Conservation (phyloP, 1,284 basidiomycete species). For the Irpex lacteus region DNA sequence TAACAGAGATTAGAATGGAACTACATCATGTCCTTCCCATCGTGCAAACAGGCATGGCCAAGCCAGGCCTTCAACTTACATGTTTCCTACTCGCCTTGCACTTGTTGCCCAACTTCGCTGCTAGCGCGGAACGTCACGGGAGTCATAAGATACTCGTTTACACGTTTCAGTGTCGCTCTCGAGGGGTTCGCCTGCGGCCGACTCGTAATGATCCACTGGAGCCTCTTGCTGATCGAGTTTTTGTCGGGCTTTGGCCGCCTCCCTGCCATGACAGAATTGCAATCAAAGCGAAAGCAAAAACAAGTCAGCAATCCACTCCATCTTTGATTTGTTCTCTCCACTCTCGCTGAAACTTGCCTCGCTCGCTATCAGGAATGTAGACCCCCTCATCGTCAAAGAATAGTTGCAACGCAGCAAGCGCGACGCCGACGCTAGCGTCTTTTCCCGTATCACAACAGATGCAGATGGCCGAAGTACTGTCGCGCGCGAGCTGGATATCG, state of each 20-base stretch:
- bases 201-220: slow-evolving; percentile 81
- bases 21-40: not conserved
- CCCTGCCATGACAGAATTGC: not conserved
- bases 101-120: not conserved
- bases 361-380: slow-evolving; percentile 15
- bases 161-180: slow-evolving; percentile 69
- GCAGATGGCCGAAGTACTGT: slow-evolving; percentile 38
- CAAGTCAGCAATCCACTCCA: not conserved
- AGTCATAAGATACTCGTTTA: slow-evolving; percentile 74
- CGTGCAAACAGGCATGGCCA: not conserved
- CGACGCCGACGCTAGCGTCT: slow-evolving; percentile 64
- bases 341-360: slow-evolving; percentile 15
- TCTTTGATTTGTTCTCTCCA: not conserved
- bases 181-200: slow-evolving; percentile 74
- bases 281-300: not conserved
- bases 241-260: slow-evolving; percentile 40
- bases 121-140: slow-evolving; percentile 20
- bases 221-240: slow-evolving; percentile 55
- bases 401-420: slow-evolving; percentile 50
- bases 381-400: slow-evolving; percentile 58
- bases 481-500: slow-evolving; percentile 33
- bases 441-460: slow-evolving; percentile 56
- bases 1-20: not conserved
- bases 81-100: not conserved
- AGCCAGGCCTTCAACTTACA: not conserved